These are phyloP conservation scores for Yamadazyma philogaea DNA, from an alignment of 805 yeast species.

Conservation along the genomic window DNA sequence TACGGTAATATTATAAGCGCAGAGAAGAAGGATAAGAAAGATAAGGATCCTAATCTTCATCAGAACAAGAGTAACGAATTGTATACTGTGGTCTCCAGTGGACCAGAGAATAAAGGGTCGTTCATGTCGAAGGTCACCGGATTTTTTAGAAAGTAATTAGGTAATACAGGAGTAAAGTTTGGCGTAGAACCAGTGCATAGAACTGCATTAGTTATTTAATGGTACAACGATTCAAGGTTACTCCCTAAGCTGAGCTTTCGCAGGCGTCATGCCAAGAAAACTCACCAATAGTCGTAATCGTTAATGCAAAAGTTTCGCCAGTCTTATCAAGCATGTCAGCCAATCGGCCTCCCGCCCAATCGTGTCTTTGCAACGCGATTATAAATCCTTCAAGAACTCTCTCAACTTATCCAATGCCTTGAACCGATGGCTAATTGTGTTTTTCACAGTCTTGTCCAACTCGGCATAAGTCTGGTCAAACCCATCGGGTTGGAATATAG, in stretches of 20 bases:
- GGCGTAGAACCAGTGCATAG: no score
- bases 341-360: background rate
- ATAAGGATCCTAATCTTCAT: background rate
- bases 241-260: no score
- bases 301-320: no score
- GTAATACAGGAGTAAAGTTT: background rate
- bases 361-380: background rate
- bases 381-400: conserved; percentile 39
- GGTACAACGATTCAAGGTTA: no score
- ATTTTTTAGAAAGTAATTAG: conserved; percentile 4
- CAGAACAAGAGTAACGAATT: conserved; percentile 17
- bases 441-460: conserved; percentile 73
- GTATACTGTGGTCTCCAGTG: conserved; percentile 35
- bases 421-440: conserved; percentile 81
- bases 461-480: conserved; percentile 74
- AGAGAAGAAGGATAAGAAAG: conserved; percentile 21
- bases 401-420: conserved; percentile 75
- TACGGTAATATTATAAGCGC: conserved; percentile 53
- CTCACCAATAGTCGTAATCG: no score
- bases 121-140: conserved; percentile 42
- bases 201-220: no score
- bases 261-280: no score
- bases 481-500: conserved; percentile 82
- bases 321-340: background rate
- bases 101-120: conserved; percentile 30